Evolutionary conservation across 768 basidiomycete species (phyloP).

Genomic region (Rhizopogon sp.): DNA sequence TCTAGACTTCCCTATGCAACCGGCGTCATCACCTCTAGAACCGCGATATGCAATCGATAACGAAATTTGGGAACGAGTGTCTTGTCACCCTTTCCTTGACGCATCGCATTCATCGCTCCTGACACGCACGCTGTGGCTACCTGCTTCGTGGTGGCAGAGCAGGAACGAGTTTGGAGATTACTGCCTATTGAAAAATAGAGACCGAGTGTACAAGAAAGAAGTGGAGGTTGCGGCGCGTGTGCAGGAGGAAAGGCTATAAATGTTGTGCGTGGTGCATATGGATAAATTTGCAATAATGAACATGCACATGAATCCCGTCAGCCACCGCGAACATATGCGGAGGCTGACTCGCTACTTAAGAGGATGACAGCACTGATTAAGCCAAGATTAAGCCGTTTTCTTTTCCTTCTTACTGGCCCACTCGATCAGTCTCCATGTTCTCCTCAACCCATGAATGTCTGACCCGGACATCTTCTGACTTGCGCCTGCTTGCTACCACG

Average conservation of each 20-base stretch:
- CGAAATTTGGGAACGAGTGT: slow-evolving; percentile 75
- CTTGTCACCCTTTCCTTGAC: slow-evolving; percentile 83
- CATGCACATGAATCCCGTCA: background rate
- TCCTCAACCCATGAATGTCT: slow-evolving; percentile 18
- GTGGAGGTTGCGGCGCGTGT: slow-evolving; percentile 8
- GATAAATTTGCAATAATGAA: background rate
- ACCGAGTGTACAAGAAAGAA: slow-evolving; percentile 23
- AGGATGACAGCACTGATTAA: slow-evolving; percentile 10
- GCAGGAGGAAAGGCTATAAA: slow-evolving; percentile 2
- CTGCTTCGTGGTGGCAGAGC: slow-evolving; percentile 61
- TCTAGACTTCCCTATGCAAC: slow-evolving; percentile 76
- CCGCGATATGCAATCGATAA: slow-evolving; percentile 73
- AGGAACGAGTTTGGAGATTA: slow-evolving; percentile 85
- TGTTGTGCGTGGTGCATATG: background rate
- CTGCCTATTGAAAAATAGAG: slow-evolving; percentile 73
- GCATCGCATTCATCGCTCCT: slow-evolving; percentile 63
- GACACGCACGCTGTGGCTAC: slow-evolving; percentile 78
- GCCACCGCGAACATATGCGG: background rate
- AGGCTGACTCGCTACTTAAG: slow-evolving; percentile 2
- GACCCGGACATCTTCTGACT: slow-evolving; percentile 37
- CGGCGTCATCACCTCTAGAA: slow-evolving; percentile 51
- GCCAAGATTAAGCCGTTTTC: background rate
- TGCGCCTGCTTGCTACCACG: slow-evolving; percentile 30
- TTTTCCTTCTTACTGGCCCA: background rate
- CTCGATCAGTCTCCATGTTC: slow-evolving; percentile 7